A percentile compares a stretch with the other conserved stretches of the same genome.
phyloP scores from a whole-genome alignment of 768 basidiomycete species.

The Trametes cubensis region DNA sequence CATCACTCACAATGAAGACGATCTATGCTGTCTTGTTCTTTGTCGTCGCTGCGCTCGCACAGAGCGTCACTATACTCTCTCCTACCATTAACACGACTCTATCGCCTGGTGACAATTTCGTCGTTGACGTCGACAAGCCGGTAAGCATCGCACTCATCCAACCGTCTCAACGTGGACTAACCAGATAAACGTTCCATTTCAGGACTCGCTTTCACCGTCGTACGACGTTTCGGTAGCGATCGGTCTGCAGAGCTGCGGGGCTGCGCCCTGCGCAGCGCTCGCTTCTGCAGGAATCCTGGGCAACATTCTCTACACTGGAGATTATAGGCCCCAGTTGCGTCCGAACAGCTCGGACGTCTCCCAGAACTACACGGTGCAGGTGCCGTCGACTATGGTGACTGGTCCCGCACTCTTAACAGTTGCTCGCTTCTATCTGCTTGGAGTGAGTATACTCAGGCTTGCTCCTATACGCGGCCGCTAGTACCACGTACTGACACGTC shows the following conservation, averaged over 20 bases:
- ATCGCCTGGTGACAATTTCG: neutral
- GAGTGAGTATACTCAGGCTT: slow-evolving; percentile 22
- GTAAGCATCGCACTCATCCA: neutral
- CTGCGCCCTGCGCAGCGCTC: neutral
- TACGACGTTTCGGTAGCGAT: slow-evolving; percentile 12
- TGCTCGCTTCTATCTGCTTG: slow-evolving; percentile 27
- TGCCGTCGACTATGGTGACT: slow-evolving; percentile 22
- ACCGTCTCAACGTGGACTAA: neutral
- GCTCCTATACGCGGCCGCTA: neutral
- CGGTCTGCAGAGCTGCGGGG: slow-evolving; percentile 6
- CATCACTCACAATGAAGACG: neutral
- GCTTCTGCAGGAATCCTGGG: slow-evolving; percentile 1
- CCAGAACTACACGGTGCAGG: slow-evolving; percentile 33
- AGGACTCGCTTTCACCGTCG: slow-evolving; percentile 13
- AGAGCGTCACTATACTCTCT: slow-evolving; percentile 8
- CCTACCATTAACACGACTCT: neutral
- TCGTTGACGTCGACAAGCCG: slow-evolving; percentile 15
- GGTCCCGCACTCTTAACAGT: slow-evolving; percentile 20
- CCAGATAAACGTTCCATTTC: neutral
- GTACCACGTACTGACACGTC: neutral
- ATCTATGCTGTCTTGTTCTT: neutral
- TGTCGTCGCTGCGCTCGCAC: neutral
- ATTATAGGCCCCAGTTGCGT: slow-evolving; percentile 1
- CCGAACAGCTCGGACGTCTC: slow-evolving; percentile 9
- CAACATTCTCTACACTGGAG: slow-evolving; percentile 4